Percentiles rank a stretch among this genome's conserved stretches.
These are phyloP conservation scores for Crithidia fasciculata DNA, from an alignment of 208 protist species.

Conservation along the genomic window DNA sequence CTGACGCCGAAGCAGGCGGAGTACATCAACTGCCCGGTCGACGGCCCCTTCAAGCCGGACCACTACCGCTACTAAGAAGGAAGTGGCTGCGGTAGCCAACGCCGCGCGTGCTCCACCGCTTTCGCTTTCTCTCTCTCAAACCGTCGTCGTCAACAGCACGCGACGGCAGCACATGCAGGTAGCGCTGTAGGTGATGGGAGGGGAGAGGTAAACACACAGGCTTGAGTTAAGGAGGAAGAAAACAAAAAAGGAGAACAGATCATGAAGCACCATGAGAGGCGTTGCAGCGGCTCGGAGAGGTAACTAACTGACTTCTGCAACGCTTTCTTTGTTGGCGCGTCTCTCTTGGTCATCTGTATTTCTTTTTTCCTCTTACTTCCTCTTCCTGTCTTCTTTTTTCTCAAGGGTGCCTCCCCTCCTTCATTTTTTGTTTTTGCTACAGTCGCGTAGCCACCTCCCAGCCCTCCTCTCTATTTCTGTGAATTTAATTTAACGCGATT, in stretches of 20 bases:
- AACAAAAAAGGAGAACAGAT: neutral
- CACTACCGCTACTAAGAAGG: slow-evolving; percentile 98
- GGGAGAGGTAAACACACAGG: too few species aligned
- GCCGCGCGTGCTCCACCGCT: too few species aligned
- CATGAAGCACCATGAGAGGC: slow-evolving; percentile 14
- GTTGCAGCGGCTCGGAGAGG: slow-evolving; percentile 9
- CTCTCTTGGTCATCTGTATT: neutral
- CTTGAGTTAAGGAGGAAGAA: too few species aligned
- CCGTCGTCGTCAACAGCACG: too few species aligned
- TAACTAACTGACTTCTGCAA: slow-evolving; percentile 30
- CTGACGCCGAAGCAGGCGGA: slow-evolving; percentile 96
- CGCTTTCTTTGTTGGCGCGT: neutral
- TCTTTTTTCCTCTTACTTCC: neutral
- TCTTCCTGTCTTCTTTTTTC: slow-evolving; percentile 7
- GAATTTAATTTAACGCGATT: too few species aligned
- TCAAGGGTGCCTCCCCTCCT: neutral
- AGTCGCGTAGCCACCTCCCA: too few species aligned
- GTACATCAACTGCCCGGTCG: slow-evolving; percentile 97
- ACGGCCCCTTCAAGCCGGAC: slow-evolving; percentile 98
- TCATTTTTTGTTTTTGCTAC: neutral
- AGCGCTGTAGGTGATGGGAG: too few species aligned
- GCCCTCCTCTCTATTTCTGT: too few species aligned
- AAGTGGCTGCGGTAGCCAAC: too few species aligned
- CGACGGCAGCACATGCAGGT: too few species aligned
- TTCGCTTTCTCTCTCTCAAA: too few species aligned